Conservation (phyloP, 345 rosid genomes). For the Clarkia xantiana region DNA sequence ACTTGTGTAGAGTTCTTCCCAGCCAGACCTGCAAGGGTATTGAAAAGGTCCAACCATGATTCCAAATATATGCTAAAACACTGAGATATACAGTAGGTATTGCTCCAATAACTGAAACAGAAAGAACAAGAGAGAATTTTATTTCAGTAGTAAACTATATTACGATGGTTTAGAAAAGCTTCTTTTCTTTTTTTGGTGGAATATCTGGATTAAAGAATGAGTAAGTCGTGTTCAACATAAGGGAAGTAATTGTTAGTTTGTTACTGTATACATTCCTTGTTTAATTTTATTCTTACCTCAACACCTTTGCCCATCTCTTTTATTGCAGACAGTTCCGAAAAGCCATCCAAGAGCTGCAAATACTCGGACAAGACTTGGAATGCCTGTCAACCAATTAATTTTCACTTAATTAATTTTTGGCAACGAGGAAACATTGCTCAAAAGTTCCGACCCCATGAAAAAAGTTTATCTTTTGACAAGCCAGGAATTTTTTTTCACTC, state of each 20-base stretch:
- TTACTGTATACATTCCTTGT: conserved; percentile 3
- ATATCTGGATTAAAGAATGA: background rate
- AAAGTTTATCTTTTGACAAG: no score
- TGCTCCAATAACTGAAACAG: no score
- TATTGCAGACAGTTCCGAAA: conserved; percentile 67
- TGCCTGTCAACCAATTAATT: conserved; percentile 53
- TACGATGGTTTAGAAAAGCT: no score
- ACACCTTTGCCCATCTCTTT: conserved; percentile 95
- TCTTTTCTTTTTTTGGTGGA: no score
- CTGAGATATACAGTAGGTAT: no score
- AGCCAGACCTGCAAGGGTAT: conserved; percentile 83
- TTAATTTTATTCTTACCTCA: conserved; percentile 44
- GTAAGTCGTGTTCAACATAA: background rate
- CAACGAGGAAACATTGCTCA: no score
- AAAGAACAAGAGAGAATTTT: no score
- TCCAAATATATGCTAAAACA: background rate
- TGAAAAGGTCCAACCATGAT: no score
- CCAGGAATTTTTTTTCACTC: no score
- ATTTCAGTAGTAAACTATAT: no score
- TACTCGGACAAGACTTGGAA: conserved; percentile 95
- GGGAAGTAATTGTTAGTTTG: background rate
- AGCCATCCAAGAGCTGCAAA: conserved; percentile 84
- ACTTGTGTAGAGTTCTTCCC: conserved; percentile 89
- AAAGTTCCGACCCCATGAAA: no score
- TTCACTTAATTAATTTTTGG: conserved; percentile 1